Conservation (phyloP, 179 eudicot genomes). For the Carnegiea gigantea region DNA sequence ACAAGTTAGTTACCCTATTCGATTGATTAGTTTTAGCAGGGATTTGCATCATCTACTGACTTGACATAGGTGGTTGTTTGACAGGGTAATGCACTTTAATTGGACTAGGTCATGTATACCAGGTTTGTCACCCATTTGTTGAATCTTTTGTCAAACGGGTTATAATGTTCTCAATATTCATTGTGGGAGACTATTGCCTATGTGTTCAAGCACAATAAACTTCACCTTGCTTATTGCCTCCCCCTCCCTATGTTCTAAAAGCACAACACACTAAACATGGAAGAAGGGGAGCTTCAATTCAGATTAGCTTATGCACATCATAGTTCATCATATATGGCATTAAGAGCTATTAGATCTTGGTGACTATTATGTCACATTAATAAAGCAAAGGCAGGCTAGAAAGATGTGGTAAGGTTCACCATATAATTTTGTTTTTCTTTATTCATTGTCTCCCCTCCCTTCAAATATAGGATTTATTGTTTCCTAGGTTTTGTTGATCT, state of each 20-base stretch:
- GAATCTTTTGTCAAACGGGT: background rate
- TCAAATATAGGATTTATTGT: too few species aligned
- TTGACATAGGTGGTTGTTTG: background rate
- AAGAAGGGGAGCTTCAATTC: slow-evolving; percentile 87
- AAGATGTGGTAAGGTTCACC: background rate
- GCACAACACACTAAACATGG: slow-evolving; percentile 90
- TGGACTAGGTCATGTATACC: slow-evolving; percentile 26
- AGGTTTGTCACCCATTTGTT: slow-evolving; percentile 18
- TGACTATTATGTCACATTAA: background rate
- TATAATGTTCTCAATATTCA: background rate
- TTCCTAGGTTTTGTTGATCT: too few species aligned
- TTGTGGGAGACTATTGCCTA: background rate
- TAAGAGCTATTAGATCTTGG: background rate
- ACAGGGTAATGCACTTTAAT: background rate
- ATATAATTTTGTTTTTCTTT: too few species aligned
- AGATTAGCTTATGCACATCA: slow-evolving; percentile 38
- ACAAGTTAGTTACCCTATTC: too few species aligned
- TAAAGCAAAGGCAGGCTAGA: background rate
- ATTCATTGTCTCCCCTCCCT: too few species aligned
- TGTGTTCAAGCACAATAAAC: slow-evolving; percentile 45
- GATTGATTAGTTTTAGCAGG: too few species aligned
- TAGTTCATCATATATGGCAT: background rate
- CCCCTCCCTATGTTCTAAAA: slow-evolving; percentile 53
- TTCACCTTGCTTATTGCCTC: slow-evolving; percentile 30
- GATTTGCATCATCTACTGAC: background rate